A percentile compares a stretch with the other conserved stretches of the same genome.
Evolutionary conservation across 2,329 filamentous ascomycete species (phyloP).

Genomic region (Arthrobotrys pseudoclavata): DNA sequence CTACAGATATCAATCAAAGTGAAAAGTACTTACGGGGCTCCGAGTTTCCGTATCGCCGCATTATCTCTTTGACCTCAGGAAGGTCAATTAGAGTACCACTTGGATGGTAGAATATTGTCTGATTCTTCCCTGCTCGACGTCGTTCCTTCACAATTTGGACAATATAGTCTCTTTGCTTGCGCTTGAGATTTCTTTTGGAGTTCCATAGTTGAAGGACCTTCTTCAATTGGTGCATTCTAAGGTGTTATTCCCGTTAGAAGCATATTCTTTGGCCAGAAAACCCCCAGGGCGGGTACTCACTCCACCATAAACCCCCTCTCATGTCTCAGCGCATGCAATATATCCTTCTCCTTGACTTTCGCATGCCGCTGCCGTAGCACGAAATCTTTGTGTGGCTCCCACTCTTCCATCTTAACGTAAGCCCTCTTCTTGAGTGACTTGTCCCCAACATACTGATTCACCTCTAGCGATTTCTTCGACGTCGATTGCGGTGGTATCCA

Average conservation of each 20-base stretch:
- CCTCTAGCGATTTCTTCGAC: conserved; percentile 13
- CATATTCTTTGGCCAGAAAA: neutral
- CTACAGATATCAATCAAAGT: neutral
- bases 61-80: conserved; percentile 55
- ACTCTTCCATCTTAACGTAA: conserved; percentile 57
- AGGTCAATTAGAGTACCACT: conserved; percentile 45
- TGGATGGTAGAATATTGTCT: conserved; percentile 49
- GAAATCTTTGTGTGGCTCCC: conserved; percentile 57
- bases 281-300: conserved; percentile 4
- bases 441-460: conserved; percentile 25
- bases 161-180: conserved; percentile 53
- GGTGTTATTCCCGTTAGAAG: neutral
- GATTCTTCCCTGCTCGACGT: conserved; percentile 31
- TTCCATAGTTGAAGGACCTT: conserved; percentile 58
- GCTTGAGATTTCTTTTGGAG: conserved; percentile 53
- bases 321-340: conserved; percentile 42
- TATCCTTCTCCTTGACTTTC: conserved; percentile 54
- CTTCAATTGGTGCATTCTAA: conserved; percentile 58
- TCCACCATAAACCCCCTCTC: conserved; percentile 54
- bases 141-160: conserved; percentile 52
- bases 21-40: conserved; percentile 39
- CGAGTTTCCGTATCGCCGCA: conserved; percentile 55
- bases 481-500: conserved; percentile 32
- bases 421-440: conserved; percentile 38
- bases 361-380: conserved; percentile 50